Conservation (phyloP, 2,329 filamentous ascomycete genomes). For the Ciborinia camelliae region DNA sequence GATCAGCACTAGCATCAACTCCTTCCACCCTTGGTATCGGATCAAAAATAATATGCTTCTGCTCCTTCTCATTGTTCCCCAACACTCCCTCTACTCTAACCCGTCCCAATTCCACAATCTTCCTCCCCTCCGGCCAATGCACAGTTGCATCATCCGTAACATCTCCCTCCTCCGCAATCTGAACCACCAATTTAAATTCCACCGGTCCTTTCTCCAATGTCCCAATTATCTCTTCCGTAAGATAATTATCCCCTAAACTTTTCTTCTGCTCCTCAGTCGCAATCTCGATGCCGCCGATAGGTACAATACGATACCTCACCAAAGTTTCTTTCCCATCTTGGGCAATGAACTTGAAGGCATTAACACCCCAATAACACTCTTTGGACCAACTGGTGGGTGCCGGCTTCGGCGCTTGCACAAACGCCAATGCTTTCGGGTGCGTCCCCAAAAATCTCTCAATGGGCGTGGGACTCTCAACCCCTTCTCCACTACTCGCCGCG, state of each 20-base stretch:
- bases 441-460: constrained; percentile 44
- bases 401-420: constrained; percentile 49
- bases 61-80: constrained; percentile 42
- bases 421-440: constrained; percentile 47
- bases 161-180: constrained; percentile 49
- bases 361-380: constrained; percentile 48
- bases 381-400: constrained; percentile 48
- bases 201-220: constrained; percentile 38
- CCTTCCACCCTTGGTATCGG: constrained; percentile 54
- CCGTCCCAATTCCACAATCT: constrained; percentile 49
- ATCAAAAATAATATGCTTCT: constrained; percentile 56
- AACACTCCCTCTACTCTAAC: constrained; percentile 44
- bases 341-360: constrained; percentile 47
- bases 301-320: constrained; percentile 49
- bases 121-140: constrained; percentile 51
- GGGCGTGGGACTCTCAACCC: constrained; percentile 17
- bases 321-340: constrained; percentile 43
- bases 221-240: constrained; percentile 47
- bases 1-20: constrained; percentile 51
- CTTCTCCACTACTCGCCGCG: constrained; percentile 34
- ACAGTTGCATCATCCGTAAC: constrained; percentile 46
- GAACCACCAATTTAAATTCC: constrained; percentile 49
- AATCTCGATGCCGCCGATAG: constrained; percentile 43
- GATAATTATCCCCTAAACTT: constrained; percentile 43
- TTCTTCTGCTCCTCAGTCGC: constrained; percentile 42